Percentiles rank a stretch among this genome's conserved stretches.
These are phyloP conservation scores for Phytophthora ohioensis DNA, from an alignment of 352 stramenopile species.

Conservation along the genomic window DNA sequence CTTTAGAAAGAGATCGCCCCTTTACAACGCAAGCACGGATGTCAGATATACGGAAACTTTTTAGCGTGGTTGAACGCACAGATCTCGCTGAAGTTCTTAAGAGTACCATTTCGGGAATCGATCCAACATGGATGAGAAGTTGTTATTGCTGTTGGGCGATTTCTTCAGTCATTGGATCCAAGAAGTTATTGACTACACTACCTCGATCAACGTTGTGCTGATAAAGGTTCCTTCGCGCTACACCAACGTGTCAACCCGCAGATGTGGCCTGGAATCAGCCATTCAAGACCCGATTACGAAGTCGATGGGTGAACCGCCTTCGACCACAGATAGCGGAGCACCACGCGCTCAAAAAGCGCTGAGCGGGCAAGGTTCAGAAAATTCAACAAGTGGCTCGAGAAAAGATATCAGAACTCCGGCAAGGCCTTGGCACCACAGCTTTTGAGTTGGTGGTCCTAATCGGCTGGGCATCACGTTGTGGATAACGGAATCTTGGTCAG, in stretches of 20 bases:
- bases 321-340: background rate
- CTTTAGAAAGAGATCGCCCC: slow-evolving; percentile 20
- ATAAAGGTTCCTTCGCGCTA: slow-evolving; percentile 1
- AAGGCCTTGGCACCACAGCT: background rate
- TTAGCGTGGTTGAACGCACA: slow-evolving; percentile 6
- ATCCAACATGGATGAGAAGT: background rate
- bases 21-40: background rate
- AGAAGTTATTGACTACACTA: background rate
- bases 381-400: background rate
- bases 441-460: too few relatives aligned
- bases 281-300: background rate
- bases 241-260: slow-evolving; percentile 7
- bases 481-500: background rate
- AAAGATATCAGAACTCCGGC: background rate
- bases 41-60: slow-evolving; percentile 2
- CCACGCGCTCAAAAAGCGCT: background rate
- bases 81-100: background rate
- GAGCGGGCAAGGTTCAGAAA: background rate
- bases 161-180: background rate
- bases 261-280: slow-evolving; percentile 6
- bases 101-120: background rate
- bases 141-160: slow-evolving; percentile 3
- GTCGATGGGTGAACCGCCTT: background rate
- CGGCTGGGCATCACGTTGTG: background rate
- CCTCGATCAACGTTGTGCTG: slow-evolving; percentile 5